These are phyloP conservation scores for Populus trichocarpa DNA, from an alignment of 441 rosid genomes.

Conservation along the genomic window DNA sequence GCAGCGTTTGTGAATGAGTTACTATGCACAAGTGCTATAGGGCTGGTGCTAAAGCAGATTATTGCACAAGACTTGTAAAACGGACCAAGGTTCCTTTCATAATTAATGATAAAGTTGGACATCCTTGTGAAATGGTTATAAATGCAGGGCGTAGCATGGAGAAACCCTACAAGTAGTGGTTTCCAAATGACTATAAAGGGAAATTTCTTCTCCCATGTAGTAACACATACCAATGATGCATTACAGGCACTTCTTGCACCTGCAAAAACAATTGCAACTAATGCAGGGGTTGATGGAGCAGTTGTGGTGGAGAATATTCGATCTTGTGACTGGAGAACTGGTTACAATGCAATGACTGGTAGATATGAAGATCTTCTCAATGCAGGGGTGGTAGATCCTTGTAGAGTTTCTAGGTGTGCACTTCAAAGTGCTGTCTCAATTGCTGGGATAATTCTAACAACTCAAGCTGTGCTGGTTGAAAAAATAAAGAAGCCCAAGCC, in stretches of 20 bases:
- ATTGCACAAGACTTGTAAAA: neutral
- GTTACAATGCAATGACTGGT: conserved; percentile 74
- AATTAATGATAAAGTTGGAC: neutral
- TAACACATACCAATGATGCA: conserved; percentile 1
- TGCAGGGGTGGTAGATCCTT: conserved; percentile 66
- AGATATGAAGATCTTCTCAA: conserved; percentile 63
- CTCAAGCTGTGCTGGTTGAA: conserved; percentile 75
- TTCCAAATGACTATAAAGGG: neutral
- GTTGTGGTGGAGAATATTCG: conserved; percentile 66
- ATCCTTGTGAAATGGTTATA: neutral
- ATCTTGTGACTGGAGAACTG: conserved; percentile 53
- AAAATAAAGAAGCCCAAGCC: conserved; percentile 60
- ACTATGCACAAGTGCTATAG: neutral
- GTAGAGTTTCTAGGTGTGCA: conserved; percentile 74
- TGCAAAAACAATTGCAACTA: conserved; percentile 67
- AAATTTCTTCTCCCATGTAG: neutral
- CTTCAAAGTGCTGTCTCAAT: conserved; percentile 79
- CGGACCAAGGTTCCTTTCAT: neutral
- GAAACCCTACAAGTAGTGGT: neutral
- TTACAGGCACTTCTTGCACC: conserved; percentile 75
- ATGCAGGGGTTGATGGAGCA: conserved; percentile 71
- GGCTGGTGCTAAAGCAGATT: neutral
- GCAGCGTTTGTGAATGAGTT: neutral
- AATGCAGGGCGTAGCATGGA: neutral
- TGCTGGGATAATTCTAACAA: conserved; percentile 69